Percentiles rank a stretch among this genome's conserved stretches.
Conservation (phyloP, 768 basidiomycete species). For the Serendipita sp. region DNA sequence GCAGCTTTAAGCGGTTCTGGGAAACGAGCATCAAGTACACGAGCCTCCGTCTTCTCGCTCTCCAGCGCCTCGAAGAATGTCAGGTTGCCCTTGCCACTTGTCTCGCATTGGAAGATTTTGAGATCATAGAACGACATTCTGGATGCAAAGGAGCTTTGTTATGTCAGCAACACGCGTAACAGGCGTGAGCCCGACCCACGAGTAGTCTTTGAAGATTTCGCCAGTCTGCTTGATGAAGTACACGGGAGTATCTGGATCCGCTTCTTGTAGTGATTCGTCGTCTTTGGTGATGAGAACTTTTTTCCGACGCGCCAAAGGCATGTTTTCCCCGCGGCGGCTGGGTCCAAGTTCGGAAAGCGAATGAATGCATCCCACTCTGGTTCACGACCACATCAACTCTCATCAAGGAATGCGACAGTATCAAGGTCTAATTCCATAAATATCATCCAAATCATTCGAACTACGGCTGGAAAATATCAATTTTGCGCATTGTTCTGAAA, state of each 20-base stretch:
- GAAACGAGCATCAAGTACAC: slow-evolving; percentile 80
- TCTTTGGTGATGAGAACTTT: slow-evolving; percentile 17
- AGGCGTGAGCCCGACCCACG: slow-evolving; percentile 39
- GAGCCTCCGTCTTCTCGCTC: slow-evolving; percentile 79
- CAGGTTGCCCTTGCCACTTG: slow-evolving; percentile 83
- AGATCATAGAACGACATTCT: slow-evolving; percentile 90
- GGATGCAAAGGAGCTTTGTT: slow-evolving; percentile 56
- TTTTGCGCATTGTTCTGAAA: slow-evolving; percentile 30
- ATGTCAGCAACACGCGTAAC: slow-evolving; percentile 17
- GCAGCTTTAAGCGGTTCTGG: slow-evolving; percentile 85
- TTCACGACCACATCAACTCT: no score
- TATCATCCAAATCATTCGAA: background rate
- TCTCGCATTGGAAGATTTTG: slow-evolving; percentile 94
- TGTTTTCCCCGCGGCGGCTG: slow-evolving; percentile 8
- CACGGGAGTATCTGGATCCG: slow-evolving; percentile 55
- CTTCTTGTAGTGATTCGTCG: slow-evolving; percentile 3
- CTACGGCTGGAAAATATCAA: slow-evolving; percentile 9
- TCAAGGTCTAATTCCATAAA: no score
- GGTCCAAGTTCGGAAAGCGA: no score
- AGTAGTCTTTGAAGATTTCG: slow-evolving; percentile 93
- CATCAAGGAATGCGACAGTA: no score
- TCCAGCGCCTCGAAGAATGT: slow-evolving; percentile 91
- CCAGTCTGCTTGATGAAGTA: slow-evolving; percentile 90
- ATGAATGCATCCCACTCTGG: no score
- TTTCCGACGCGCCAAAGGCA: slow-evolving; percentile 22